Conservation (phyloP, 257 asterid species). For the Solanum chiquidenum region DNA sequence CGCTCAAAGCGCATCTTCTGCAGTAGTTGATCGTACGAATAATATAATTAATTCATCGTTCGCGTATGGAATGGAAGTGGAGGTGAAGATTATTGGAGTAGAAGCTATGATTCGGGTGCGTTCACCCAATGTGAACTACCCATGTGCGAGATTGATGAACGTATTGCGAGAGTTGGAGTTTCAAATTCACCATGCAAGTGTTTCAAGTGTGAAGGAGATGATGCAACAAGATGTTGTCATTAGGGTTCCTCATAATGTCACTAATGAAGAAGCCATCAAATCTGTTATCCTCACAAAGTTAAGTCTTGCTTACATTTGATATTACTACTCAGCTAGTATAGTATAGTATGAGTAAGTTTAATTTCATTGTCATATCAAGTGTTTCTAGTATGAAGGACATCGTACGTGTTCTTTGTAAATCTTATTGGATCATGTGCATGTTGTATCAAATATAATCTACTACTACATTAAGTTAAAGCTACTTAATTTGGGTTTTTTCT, state of each 20-base stretch:
- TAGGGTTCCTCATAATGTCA: slow-evolving; percentile 13
- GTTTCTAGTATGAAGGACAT: not conserved
- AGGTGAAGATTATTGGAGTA: slow-evolving; percentile 22
- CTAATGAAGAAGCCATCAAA: slow-evolving; percentile 22
- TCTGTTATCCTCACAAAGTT: slow-evolving; percentile 13
- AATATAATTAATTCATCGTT: not conserved
- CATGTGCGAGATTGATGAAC: slow-evolving; percentile 19
- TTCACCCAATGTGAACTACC: slow-evolving; percentile 14
- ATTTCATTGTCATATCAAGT: not conserved
- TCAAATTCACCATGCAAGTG: slow-evolving; percentile 13
- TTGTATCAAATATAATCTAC: not conserved
- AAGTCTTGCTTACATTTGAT: not conserved
- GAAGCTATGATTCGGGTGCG: slow-evolving; percentile 23
- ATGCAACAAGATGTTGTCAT: slow-evolving; percentile 34
- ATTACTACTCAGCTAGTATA: not conserved
- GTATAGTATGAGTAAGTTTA: not conserved
- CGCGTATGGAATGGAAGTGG: not conserved
- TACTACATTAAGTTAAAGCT: not conserved
- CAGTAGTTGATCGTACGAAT: not conserved
- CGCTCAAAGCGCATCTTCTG: slow-evolving; percentile 3
- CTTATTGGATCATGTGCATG: not conserved
- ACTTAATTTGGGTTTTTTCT: not conserved
- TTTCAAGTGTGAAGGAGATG: slow-evolving; percentile 10
- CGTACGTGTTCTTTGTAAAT: not conserved
- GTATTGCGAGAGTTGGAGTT: slow-evolving; percentile 20